phyloP scores from a whole-genome alignment of 306 rosid genomes.

The Cicer cuneatum region DNA sequence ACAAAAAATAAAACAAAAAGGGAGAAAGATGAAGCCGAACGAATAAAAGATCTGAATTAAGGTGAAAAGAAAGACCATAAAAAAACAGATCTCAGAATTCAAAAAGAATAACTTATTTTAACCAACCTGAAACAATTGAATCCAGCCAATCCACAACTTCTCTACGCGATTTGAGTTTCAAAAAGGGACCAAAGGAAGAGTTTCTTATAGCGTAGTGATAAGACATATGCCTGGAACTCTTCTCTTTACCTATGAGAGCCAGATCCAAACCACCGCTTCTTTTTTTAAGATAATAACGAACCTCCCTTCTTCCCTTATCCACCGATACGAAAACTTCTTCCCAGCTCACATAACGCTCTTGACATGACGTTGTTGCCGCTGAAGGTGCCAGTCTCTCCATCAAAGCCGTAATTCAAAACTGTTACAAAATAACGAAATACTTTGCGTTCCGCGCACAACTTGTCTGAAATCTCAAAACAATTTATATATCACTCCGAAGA shows the following conservation, averaged over 20 bases:
- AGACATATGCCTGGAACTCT: conserved; percentile 70
- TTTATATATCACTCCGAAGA: neutral
- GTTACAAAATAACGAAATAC: neutral
- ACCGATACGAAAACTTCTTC: conserved; percentile 63
- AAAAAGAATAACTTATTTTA: neutral
- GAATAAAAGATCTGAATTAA: too few species aligned
- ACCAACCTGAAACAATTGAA: conserved; percentile 74
- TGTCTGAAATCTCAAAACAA: neutral
- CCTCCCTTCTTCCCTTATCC: conserved; percentile 75
- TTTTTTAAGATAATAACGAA: conserved; percentile 66
- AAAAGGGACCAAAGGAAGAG: conserved; percentile 37
- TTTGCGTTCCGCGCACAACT: conserved; percentile 9
- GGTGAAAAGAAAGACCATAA: too few species aligned
- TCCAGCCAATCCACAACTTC: conserved; percentile 84
- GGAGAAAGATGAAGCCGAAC: too few species aligned
- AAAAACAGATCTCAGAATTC: neutral
- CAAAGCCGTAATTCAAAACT: neutral
- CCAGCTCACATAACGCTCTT: conserved; percentile 63
- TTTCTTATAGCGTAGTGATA: conserved; percentile 59
- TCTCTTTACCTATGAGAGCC: conserved; percentile 80
- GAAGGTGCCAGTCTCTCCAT: conserved; percentile 58
- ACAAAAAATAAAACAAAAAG: too few species aligned
- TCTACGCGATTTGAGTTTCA: conserved; percentile 75
- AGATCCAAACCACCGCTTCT: conserved; percentile 73
- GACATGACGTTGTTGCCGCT: conserved; percentile 44